phyloP scores from a whole-genome alignment of 2,329 filamentous ascomycete species.

The Hymenoscyphus occultus region DNA sequence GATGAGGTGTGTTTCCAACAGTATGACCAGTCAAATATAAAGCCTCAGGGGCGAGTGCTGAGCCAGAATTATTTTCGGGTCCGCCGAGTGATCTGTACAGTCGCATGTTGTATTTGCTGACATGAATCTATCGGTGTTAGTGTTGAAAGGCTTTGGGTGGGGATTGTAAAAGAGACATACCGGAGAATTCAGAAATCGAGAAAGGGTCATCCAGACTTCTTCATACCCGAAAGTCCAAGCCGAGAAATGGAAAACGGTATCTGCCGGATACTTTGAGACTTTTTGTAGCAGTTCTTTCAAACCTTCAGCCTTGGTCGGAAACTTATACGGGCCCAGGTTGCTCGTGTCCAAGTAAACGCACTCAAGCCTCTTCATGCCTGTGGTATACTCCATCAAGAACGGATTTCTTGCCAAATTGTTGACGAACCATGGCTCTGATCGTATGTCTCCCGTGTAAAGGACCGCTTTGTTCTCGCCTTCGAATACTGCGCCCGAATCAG shows the following conservation, averaged over 20 bases:
- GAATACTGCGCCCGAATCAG: slow-evolving; percentile 50
- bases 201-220: slow-evolving; percentile 82
- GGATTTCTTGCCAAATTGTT: slow-evolving; percentile 70
- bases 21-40: slow-evolving; percentile 69
- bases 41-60: slow-evolving; percentile 54
- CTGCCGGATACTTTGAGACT: slow-evolving; percentile 62
- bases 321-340: slow-evolving; percentile 50
- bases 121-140: slow-evolving; percentile 59
- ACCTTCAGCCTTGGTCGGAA: slow-evolving; percentile 69
- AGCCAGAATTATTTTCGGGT: slow-evolving; percentile 36
- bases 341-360: slow-evolving; percentile 90
- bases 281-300: slow-evolving; percentile 70
- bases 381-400: slow-evolving; percentile 68
- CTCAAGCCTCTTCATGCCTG: slow-evolving; percentile 65
- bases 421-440: slow-evolving; percentile 85
- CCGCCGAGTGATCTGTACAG: slow-evolving; percentile 66
- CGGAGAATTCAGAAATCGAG: slow-evolving; percentile 63
- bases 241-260: slow-evolving; percentile 80
- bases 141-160: slow-evolving; percentile 14
- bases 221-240: slow-evolving; percentile 95
- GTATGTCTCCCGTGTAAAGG: slow-evolving; percentile 85
- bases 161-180: slow-evolving; percentile 39
- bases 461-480: slow-evolving; percentile 70
- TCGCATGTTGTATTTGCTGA: slow-evolving; percentile 74
- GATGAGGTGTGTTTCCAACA: slow-evolving; percentile 67